Evolutionary conservation across 2,329 filamentous ascomycete species (phyloP).

Genomic region (Clarireedia hainanense): DNA sequence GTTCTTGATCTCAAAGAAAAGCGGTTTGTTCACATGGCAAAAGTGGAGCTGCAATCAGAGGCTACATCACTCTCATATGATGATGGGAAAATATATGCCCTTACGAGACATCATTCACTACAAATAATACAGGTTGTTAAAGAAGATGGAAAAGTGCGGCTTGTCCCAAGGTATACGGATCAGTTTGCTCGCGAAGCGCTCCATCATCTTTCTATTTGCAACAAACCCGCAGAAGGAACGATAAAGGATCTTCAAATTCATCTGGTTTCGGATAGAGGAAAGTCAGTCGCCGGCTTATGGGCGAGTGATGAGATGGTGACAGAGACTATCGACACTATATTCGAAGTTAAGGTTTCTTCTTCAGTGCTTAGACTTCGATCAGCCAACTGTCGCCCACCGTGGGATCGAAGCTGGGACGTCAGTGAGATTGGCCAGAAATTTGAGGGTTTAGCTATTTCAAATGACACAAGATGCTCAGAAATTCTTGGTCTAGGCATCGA

Average conservation of each 20-base stretch:
- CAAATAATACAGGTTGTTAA: constrained; percentile 41
- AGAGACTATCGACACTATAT: constrained; percentile 34
- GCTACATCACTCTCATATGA: constrained; percentile 43
- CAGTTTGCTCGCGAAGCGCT: constrained; percentile 26
- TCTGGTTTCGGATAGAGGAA: constrained; percentile 28
- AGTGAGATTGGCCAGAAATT: neutral
- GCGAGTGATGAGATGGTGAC: constrained; percentile 22
- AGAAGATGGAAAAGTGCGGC: constrained; percentile 16
- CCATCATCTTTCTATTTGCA: constrained; percentile 16
- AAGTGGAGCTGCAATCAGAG: constrained; percentile 44
- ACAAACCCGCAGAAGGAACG: neutral
- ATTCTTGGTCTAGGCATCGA: constrained; percentile 60
- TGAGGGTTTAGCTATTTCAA: neutral
- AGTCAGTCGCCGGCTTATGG: constrained; percentile 26
- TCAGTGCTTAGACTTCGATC: constrained; percentile 50
- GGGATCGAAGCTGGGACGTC: constrained; percentile 20
- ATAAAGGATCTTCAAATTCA: constrained; percentile 13
- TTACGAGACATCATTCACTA: constrained; percentile 48
- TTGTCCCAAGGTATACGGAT: constrained; percentile 26
- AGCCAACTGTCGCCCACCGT: constrained; percentile 38
- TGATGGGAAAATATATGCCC: constrained; percentile 38
- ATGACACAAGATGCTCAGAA: constrained; percentile 28
- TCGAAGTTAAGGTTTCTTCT: constrained; percentile 47
- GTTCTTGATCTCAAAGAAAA: constrained; percentile 43
- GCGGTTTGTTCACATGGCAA: constrained; percentile 40